phyloP scores from a whole-genome alignment of 164 flowering plant species.

The Aristolochia fimbriata region DNA sequence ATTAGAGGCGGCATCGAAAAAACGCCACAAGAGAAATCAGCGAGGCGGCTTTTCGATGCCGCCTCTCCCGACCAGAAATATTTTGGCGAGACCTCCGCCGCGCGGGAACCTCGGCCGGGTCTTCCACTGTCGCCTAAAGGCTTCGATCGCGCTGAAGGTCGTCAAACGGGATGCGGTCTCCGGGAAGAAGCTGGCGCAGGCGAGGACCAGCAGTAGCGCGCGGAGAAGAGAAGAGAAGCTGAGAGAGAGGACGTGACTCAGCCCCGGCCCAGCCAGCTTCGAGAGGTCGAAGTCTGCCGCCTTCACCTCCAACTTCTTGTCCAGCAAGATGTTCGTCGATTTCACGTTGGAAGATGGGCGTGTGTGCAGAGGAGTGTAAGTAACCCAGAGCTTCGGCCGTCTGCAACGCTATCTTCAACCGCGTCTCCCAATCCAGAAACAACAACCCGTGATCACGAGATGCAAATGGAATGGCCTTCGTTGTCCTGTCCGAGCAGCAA shows the following conservation, averaged over 20 bases:
- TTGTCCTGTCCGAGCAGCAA: constrained; percentile 28
- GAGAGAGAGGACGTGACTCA: constrained; percentile 56
- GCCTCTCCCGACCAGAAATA: too few relatives aligned
- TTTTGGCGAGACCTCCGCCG: too few relatives aligned
- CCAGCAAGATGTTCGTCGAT: constrained; percentile 59
- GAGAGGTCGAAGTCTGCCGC: constrained; percentile 66
- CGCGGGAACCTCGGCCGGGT: constrained; percentile 76
- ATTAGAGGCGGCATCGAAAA: too few relatives aligned
- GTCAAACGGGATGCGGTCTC: constrained; percentile 45
- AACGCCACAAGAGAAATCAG: too few relatives aligned
- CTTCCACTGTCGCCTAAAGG: constrained; percentile 61
- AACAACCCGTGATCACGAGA: too few relatives aligned
- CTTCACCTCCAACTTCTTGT: constrained; percentile 42
- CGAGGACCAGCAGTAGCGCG: too few relatives aligned
- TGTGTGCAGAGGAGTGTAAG: constrained; percentile 49
- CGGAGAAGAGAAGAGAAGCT: too few relatives aligned
- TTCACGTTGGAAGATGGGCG: constrained; percentile 65
- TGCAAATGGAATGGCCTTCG: constrained; percentile 32
- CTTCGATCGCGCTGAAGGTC: constrained; percentile 69
- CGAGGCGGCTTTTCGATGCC: too few relatives aligned
- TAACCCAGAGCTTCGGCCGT: constrained; percentile 63
- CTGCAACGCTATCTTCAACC: constrained; percentile 44
- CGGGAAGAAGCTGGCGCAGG: constrained; percentile 45
- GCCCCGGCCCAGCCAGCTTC: constrained; percentile 42
- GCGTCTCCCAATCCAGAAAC: constrained; percentile 26